Evolutionary conservation across 768 basidiomycete species (phyloP).

Genomic region (Boletus subparvulus): DNA sequence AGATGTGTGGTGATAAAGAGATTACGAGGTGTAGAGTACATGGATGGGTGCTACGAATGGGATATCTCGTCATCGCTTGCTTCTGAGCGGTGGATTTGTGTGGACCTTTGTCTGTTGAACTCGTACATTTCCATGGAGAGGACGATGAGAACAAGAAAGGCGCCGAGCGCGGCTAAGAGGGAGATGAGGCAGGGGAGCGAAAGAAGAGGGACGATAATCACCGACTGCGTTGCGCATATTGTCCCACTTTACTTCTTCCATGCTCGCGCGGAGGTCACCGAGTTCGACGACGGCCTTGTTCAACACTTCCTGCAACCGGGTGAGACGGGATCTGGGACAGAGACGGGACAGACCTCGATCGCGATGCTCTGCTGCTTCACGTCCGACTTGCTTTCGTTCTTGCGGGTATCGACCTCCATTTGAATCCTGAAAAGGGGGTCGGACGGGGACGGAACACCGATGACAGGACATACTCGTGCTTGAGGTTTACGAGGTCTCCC

Average conservation of each 20-base stretch:
- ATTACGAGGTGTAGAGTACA: constrained; percentile 19
- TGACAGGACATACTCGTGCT: constrained; percentile 75
- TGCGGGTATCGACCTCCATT: constrained; percentile 93
- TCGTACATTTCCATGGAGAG: constrained; percentile 64
- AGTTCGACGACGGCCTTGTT: constrained; percentile 72
- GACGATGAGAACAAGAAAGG: constrained; percentile 69
- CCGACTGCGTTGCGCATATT: constrained; percentile 84
- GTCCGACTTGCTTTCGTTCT: constrained; percentile 85
- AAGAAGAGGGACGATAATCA: constrained; percentile 35
- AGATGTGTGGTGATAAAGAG: not conserved
- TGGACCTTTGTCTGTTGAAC: constrained; percentile 36
- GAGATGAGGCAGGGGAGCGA: not conserved
- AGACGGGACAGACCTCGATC: constrained; percentile 60
- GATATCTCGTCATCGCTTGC: constrained; percentile 9
- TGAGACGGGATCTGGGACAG: not conserved
- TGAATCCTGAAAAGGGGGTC: constrained; percentile 62
- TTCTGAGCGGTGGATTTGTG: constrained; percentile 1
- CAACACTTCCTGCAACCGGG: constrained; percentile 55
- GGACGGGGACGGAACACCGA: not conserved
- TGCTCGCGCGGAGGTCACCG: constrained; percentile 75
- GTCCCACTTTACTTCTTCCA: constrained; percentile 87
- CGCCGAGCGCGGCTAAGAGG: constrained; percentile 55
- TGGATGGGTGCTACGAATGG: constrained; percentile 13
- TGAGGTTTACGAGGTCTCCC: constrained; percentile 83
- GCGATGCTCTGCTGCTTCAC: constrained; percentile 79